phyloP scores from a whole-genome alignment of 164 flowering plant genomes.

The Nymphaea thermarum region DNA sequence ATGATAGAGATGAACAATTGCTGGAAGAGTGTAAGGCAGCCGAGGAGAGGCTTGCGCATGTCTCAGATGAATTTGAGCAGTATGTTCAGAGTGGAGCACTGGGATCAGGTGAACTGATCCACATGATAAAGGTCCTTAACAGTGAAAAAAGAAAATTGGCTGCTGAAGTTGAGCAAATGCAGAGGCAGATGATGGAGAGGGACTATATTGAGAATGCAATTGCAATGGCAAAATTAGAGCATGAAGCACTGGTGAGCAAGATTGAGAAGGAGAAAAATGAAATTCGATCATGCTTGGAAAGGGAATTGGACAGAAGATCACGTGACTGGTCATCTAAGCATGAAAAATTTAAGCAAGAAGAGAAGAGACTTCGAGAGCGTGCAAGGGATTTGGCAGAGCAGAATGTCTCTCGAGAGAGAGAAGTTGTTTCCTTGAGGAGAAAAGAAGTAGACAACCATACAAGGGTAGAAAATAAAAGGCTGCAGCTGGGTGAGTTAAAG shows the following conservation, averaged over 20 bases:
- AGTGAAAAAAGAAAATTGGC: constrained; percentile 60
- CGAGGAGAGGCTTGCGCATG: constrained; percentile 39
- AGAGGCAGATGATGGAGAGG: constrained; percentile 47
- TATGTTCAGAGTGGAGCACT: background rate
- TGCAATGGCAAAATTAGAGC: constrained; percentile 28
- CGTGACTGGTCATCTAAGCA: constrained; percentile 77
- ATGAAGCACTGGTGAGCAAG: constrained; percentile 31
- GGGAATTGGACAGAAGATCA: constrained; percentile 84
- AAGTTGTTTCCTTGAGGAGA: constrained; percentile 50
- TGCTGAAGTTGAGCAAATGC: constrained; percentile 42
- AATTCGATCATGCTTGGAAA: constrained; percentile 55
- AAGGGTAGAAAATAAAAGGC: constrained; percentile 26
- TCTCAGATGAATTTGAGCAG: constrained; percentile 52
- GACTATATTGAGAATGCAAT: constrained; percentile 41
- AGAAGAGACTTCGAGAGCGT: constrained; percentile 84
- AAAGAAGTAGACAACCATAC: constrained; percentile 43
- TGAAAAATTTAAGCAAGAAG: constrained; percentile 70
- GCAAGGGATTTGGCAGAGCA: constrained; percentile 94
- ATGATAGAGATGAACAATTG: constrained; percentile 35
- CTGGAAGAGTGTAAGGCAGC: constrained; percentile 44
- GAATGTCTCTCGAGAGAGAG: constrained; percentile 83
- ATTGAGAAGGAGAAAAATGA: constrained; percentile 79
- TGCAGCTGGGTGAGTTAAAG: constrained; percentile 37
- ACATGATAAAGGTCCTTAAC: constrained; percentile 31
- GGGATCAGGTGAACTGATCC: constrained; percentile 25